These are phyloP conservation scores for Lithospermum erythrorhizon DNA, from an alignment of 257 asterid genomes.

Conservation along the genomic window DNA sequence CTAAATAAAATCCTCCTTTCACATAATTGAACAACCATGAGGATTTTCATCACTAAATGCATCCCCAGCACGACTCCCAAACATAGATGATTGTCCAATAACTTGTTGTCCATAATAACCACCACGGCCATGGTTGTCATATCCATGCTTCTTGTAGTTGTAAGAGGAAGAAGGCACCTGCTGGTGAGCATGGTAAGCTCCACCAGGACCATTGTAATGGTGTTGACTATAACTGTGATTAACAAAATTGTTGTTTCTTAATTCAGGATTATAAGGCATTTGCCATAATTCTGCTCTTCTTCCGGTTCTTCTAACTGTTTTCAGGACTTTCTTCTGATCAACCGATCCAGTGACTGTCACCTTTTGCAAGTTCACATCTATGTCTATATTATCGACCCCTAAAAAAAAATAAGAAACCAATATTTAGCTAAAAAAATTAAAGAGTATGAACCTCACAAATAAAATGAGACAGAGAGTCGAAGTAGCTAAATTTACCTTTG, in stretches of 20 bases:
- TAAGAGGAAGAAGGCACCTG: conserved; percentile 43
- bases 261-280: conserved; percentile 40
- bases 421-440: background rate
- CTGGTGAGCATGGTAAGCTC: conserved; percentile 25
- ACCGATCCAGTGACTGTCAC: conserved; percentile 66
- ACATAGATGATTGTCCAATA: conserved; percentile 33
- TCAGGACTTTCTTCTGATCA: conserved; percentile 57
- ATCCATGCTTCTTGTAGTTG: conserved; percentile 76
- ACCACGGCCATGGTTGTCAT: conserved; percentile 20
- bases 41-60: conserved; percentile 66
- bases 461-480: no score
- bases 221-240: conserved; percentile 22
- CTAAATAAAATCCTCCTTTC: background rate
- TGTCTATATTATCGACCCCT: conserved; percentile 69
- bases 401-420: background rate
- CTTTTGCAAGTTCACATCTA: conserved; percentile 64
- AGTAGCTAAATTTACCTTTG: conserved; percentile 27
- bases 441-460: background rate
- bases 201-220: conserved; percentile 32
- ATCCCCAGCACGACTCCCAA: conserved; percentile 45
- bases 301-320: conserved; percentile 49
- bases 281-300: conserved; percentile 71
- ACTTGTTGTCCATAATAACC: conserved; percentile 4
- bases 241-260: conserved; percentile 28
- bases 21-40: conserved; percentile 51